Evolutionary conservation across 805 yeast species (phyloP).

Genomic region (Ogataea saltuana): DNA sequence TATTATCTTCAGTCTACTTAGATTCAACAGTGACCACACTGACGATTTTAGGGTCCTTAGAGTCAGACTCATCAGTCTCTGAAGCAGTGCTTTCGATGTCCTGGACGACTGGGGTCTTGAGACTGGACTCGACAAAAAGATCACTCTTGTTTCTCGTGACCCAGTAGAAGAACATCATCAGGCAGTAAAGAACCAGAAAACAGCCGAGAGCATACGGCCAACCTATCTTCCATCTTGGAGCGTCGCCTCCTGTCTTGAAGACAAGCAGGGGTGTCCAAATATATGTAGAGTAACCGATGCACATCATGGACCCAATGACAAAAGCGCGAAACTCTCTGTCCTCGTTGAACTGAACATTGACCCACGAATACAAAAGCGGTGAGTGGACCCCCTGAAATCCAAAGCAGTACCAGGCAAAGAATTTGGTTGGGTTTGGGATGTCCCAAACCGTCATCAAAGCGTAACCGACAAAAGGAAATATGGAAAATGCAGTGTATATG

Average conservation of each 20-base stretch:
- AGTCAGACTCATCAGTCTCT: not conserved
- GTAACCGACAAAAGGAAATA: slow-evolving; percentile 2
- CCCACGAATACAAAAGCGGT: slow-evolving; percentile 6
- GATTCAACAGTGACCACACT: not conserved
- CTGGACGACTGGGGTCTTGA: not conserved
- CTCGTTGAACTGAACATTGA: slow-evolving; percentile 3
- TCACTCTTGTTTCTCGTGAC: slow-evolving; percentile 1
- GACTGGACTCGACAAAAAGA: not conserved
- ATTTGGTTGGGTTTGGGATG: slow-evolving; percentile 2
- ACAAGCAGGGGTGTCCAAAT: slow-evolving; percentile 5
- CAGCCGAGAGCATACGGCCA: slow-evolving; percentile 10
- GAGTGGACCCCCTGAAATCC: slow-evolving; percentile 3
- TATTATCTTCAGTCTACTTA: not conserved
- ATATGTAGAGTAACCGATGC: slow-evolving; percentile 4
- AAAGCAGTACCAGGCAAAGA: slow-evolving; percentile 6
- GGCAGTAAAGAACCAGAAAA: not conserved
- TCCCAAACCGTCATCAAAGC: slow-evolving; percentile 4
- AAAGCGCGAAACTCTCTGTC: slow-evolving; percentile 6
- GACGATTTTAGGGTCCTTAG: not conserved
- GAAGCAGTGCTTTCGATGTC: not conserved
- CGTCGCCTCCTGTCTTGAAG: slow-evolving; percentile 7
- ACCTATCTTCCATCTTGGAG: slow-evolving; percentile 10
- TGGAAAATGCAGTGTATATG: slow-evolving; percentile 1
- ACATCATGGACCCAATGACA: slow-evolving; percentile 6
- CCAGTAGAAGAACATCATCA: slow-evolving; percentile 8